phyloP scores from a whole-genome alignment of 2,329 filamentous ascomycete species.

The Fusarium sp. region DNA sequence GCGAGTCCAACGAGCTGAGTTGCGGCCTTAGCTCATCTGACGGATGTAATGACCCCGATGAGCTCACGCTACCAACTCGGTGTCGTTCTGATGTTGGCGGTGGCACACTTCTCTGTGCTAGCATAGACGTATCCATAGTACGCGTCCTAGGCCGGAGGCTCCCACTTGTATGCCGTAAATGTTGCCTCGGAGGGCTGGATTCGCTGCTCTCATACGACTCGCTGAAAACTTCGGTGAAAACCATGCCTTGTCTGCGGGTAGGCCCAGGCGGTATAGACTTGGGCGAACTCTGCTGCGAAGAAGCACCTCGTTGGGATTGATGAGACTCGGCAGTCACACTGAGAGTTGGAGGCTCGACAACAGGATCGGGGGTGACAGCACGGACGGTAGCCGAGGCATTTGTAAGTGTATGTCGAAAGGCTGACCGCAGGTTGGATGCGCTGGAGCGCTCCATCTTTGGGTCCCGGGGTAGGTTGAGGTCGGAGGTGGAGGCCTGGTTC shows the following conservation, averaged over 20 bases:
- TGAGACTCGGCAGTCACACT: conserved; percentile 45
- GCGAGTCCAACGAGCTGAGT: conserved; percentile 57
- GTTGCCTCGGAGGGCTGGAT: conserved; percentile 56
- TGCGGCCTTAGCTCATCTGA: conserved; percentile 62
- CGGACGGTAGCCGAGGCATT: conserved; percentile 65
- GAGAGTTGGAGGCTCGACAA: conserved; percentile 52
- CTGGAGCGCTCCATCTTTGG: conserved; percentile 54
- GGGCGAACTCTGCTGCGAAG: conserved; percentile 53
- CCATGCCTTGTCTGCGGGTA: conserved; percentile 68
- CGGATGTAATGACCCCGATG: conserved; percentile 67
- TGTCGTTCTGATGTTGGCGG: conserved; percentile 65
- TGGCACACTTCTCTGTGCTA: conserved; percentile 59
- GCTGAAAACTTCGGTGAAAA: conserved; percentile 70
- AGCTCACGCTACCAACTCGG: conserved; percentile 78
- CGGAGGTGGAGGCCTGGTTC: conserved; percentile 51
- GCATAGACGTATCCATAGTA: conserved; percentile 69
- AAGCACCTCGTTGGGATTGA: conserved; percentile 43
- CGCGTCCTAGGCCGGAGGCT: conserved; percentile 67
- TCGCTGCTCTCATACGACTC: conserved; percentile 63
- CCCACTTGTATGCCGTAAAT: conserved; percentile 52
- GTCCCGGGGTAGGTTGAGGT: conserved; percentile 48
- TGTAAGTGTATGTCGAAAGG: conserved; percentile 50
- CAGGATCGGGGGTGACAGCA: conserved; percentile 74
- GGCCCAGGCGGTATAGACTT: conserved; percentile 53
- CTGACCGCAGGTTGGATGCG: conserved; percentile 53